phyloP scores from a whole-genome alignment of 2,329 filamentous ascomycete genomes.

The Diaporthe sp. region DNA sequence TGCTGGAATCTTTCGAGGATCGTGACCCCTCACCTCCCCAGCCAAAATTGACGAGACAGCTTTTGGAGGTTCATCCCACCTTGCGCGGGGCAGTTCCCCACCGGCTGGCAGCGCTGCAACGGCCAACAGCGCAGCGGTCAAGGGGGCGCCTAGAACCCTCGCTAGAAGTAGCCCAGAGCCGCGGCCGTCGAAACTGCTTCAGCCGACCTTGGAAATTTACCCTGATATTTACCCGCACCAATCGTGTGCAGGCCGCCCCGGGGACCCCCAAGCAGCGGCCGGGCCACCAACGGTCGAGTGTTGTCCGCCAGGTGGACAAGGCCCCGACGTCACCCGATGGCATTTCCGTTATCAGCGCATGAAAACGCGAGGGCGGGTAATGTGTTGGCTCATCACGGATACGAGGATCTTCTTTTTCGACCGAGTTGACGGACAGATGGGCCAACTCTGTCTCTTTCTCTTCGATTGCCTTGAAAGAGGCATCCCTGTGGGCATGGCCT shows the following conservation, averaged over 20 bases:
- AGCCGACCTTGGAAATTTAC: conserved; percentile 3
- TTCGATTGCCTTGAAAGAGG: background rate
- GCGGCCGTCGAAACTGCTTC: conserved; percentile 7
- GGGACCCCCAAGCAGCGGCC: background rate
- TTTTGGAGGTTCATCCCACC: conserved; percentile 14
- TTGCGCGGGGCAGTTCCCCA: conserved; percentile 22
- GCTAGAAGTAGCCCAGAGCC: background rate
- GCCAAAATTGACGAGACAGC: background rate
- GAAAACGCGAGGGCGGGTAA: conserved; percentile 5
- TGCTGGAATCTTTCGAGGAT: conserved; percentile 19
- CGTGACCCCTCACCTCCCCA: conserved; percentile 20
- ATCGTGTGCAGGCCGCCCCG: background rate
- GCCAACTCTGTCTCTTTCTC: background rate
- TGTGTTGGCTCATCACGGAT: conserved; percentile 17
- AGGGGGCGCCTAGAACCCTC: background rate
- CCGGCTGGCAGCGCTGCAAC: conserved; percentile 3
- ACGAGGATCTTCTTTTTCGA: background rate
- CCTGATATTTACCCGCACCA: conserved; percentile 25
- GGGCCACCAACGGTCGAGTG: conserved; percentile 10
- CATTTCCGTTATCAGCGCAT: conserved; percentile 10
- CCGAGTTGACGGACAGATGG: conserved; percentile 1
- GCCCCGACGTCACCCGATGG: conserved; percentile 22
- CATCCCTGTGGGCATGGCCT: background rate
- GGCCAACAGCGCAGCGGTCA: conserved; percentile 3
- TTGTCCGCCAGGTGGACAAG: conserved; percentile 27